Conservation (phyloP, 1,139 yeast species). For the Pneumocystis carinii region DNA sequence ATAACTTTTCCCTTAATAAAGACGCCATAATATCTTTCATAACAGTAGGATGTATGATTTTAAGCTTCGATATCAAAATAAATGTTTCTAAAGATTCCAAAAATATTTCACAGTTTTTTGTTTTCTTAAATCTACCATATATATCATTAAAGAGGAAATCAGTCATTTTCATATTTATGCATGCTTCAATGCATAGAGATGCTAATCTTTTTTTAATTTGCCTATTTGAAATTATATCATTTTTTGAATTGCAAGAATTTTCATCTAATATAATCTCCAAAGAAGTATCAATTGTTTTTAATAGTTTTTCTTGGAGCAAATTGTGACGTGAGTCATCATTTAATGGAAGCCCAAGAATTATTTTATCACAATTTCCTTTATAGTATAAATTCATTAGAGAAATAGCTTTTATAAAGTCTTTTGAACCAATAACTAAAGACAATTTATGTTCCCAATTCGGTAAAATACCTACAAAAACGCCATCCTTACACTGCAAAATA, state of each 20-base stretch:
- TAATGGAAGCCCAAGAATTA: constrained; percentile 40
- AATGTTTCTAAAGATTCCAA: constrained; percentile 39
- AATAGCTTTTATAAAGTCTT: constrained; percentile 42
- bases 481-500: constrained; percentile 30
- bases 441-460: constrained; percentile 64
- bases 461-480: constrained; percentile 40
- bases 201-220: neutral
- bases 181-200: constrained; percentile 28
- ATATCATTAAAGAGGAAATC: constrained; percentile 37
- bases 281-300: constrained; percentile 42
- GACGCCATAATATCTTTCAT: constrained; percentile 43
- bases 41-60: constrained; percentile 43
- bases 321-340: constrained; percentile 31
- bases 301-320: constrained; percentile 40
- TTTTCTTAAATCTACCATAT: constrained; percentile 33
- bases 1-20: constrained; percentile 30
- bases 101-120: constrained; percentile 26
- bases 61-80: constrained; percentile 35
- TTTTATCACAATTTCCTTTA: constrained; percentile 34
- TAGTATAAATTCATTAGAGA: constrained; percentile 41
- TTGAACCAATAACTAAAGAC: constrained; percentile 33
- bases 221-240: neutral
- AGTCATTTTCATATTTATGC: constrained; percentile 27
- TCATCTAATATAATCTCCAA: constrained; percentile 29
- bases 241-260: constrained; percentile 15